Evolutionary conservation across 257 asterid genomes (phyloP).

Genomic region (Solanum chiquidenum): DNA sequence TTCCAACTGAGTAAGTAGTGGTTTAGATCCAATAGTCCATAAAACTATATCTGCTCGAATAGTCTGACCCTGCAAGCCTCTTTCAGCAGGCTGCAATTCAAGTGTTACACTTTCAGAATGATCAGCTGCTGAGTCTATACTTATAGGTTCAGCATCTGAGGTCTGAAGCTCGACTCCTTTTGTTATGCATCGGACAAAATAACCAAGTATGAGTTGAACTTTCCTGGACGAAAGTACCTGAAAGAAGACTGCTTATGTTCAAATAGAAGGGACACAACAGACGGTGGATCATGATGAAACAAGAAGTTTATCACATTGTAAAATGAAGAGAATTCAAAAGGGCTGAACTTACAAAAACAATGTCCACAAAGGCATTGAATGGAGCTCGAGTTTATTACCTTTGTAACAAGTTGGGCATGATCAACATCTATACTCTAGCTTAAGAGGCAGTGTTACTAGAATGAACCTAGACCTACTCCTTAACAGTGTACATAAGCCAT

Average conservation of each 20-base stretch:
- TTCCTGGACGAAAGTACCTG: conserved; percentile 90
- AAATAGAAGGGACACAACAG: background rate
- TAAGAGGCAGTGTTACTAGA: background rate
- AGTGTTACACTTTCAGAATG: conserved; percentile 26
- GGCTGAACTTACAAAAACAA: background rate
- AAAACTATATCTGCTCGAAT: conserved; percentile 71
- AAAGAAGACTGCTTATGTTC: background rate
- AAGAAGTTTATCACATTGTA: background rate
- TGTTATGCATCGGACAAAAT: conserved; percentile 60
- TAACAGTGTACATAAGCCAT: background rate
- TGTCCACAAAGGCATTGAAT: background rate
- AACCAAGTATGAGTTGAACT: conserved; percentile 77
- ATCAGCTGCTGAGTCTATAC: conserved; percentile 20
- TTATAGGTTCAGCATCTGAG: conserved; percentile 11
- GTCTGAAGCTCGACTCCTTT: conserved; percentile 18
- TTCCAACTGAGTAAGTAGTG: conserved; percentile 58
- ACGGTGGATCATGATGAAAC: background rate
- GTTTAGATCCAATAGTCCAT: conserved; percentile 91
- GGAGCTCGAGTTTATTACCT: background rate
- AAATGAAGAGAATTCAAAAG: background rate
- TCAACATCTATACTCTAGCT: background rate
- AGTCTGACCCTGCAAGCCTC: conserved; percentile 37
- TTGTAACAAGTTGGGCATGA: background rate
- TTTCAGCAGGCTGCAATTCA: conserved; percentile 85
- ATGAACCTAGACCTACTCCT: background rate